Conservation (phyloP, 2,329 filamentous ascomycete genomes). For the Penicillium sp. region DNA sequence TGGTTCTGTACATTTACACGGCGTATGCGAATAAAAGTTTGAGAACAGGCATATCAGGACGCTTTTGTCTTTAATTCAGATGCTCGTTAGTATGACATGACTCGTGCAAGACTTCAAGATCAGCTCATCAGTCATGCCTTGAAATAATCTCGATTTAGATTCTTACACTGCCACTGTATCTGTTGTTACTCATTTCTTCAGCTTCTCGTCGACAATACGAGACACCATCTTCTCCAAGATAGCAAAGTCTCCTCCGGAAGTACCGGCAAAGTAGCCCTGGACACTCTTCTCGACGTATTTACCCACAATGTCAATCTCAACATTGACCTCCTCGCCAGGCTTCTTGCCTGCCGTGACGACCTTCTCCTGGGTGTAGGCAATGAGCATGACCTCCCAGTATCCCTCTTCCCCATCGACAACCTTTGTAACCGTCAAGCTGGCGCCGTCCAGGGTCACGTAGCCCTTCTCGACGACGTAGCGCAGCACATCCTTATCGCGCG, state of each 20-base stretch:
- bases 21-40: constrained; percentile 23
- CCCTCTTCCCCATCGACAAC: constrained; percentile 81
- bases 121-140: background rate
- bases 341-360: constrained; percentile 82
- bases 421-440: constrained; percentile 87
- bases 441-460: constrained; percentile 91
- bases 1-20: constrained; percentile 30
- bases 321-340: constrained; percentile 81
- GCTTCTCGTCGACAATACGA: constrained; percentile 74
- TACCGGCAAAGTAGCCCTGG: constrained; percentile 70
- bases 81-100: constrained; percentile 20
- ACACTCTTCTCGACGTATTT: constrained; percentile 77
- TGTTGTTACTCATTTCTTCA: constrained; percentile 49
- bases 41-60: constrained; percentile 12
- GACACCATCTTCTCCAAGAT: constrained; percentile 75
- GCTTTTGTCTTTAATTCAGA: constrained; percentile 15
- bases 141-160: background rate
- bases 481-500: constrained; percentile 71
- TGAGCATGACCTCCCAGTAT: constrained; percentile 96
- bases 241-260: constrained; percentile 50
- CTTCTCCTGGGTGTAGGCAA: constrained; percentile 93
- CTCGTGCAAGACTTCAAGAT: background rate
- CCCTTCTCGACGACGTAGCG: constrained; percentile 95
- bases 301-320: constrained; percentile 88
- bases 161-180: background rate